Evolutionary conservation across 129 eudicot species (phyloP).

Genomic region (Artemisia argyi): DNA sequence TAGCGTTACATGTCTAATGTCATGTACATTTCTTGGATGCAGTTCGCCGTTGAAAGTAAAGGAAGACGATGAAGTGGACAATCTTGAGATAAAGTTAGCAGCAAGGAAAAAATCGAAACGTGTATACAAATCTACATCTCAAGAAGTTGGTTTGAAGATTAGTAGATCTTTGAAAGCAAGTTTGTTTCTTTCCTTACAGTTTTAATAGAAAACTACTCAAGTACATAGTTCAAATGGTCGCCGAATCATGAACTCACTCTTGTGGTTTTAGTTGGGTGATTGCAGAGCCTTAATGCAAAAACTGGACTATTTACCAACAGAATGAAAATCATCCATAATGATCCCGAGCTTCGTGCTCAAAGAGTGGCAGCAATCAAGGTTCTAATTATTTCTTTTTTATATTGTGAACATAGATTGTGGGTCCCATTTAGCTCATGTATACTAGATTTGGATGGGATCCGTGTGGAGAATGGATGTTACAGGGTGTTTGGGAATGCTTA

Average conservation of each 20-base stretch:
- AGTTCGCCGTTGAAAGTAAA: conserved; percentile 90
- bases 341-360: conserved; percentile 79
- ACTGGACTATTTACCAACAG: conserved; percentile 91
- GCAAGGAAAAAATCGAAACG: conserved; percentile 68
- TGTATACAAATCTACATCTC: conserved; percentile 62
- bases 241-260: conserved; percentile 48
- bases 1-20: background rate
- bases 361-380: conserved; percentile 98
- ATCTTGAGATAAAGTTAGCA: conserved; percentile 67
- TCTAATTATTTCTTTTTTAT: conserved; percentile 2
- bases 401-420: background rate
- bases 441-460: conserved; percentile 2
- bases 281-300: conserved; percentile 97
- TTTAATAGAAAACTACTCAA: background rate
- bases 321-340: conserved; percentile 92
- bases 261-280: conserved; percentile 75
- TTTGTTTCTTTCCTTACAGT: conserved; percentile 36
- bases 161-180: conserved; percentile 89
- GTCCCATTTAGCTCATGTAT: background rate
- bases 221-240: background rate
- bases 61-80: conserved; percentile 98
- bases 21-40: conserved; percentile 22
- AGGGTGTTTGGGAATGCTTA: no score
- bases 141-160: conserved; percentile 84
- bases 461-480: background rate